These are phyloP conservation scores for Phytophthora palmivora DNA, from an alignment of 352 stramenopile genomes.

Conservation along the genomic window DNA sequence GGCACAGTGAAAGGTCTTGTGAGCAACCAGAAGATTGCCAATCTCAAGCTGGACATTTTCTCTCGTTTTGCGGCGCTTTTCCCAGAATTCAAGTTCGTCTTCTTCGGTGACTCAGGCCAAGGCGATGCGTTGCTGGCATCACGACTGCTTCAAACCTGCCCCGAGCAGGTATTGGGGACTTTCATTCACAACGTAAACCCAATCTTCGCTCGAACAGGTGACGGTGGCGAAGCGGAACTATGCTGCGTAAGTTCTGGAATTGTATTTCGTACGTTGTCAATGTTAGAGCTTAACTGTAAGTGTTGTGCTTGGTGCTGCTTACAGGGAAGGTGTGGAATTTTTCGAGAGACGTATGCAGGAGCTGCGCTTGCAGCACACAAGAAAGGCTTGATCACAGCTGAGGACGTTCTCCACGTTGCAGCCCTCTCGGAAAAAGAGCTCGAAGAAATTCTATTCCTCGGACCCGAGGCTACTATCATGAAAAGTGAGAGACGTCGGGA, in stretches of 20 bases:
- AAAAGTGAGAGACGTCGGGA: conserved; percentile 54
- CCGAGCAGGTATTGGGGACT: conserved; percentile 65
- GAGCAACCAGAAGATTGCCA: conserved; percentile 86
- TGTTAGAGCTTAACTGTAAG: background rate
- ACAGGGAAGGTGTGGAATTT: conserved; percentile 75
- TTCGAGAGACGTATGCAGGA: conserved; percentile 76
- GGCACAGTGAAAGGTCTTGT: conserved; percentile 83
- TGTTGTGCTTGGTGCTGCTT: conserved; percentile 9
- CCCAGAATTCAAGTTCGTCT: conserved; percentile 88
- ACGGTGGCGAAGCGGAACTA: conserved; percentile 74
- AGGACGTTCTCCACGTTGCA: conserved; percentile 61
- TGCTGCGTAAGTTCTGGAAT: conserved; percentile 51
- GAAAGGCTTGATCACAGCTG: conserved; percentile 60
- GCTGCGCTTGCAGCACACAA: conserved; percentile 62
- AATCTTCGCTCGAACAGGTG: conserved; percentile 56
- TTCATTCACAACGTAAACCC: conserved; percentile 89
- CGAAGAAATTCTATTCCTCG: conserved; percentile 53
- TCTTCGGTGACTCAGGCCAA: conserved; percentile 86
- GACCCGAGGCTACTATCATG: conserved; percentile 37
- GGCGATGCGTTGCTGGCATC: conserved; percentile 80
- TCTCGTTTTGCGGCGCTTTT: conserved; percentile 78
- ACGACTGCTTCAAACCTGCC: conserved; percentile 59
- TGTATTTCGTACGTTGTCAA: background rate
- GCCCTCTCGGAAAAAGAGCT: conserved; percentile 54
- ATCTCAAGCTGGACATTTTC: conserved; percentile 86